phyloP scores from a whole-genome alignment of 2,329 filamentous ascomycete species.

The Penicillium palitans region DNA sequence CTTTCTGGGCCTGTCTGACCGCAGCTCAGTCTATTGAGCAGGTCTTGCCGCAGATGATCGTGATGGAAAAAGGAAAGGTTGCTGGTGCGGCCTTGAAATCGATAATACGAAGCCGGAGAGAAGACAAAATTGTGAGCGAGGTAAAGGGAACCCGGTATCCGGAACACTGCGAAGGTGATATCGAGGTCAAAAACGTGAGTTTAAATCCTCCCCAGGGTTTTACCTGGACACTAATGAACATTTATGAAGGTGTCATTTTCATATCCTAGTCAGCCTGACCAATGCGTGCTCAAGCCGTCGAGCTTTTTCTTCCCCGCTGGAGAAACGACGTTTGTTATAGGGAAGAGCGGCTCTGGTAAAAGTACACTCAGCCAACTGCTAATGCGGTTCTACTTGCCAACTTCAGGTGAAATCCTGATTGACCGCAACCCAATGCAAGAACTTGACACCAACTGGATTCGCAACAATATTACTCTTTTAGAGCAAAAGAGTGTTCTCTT shows the following conservation, averaged over 20 bases:
- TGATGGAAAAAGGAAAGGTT: conserved; percentile 75
- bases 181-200: conserved; percentile 67
- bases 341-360: conserved; percentile 86
- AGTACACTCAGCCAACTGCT: conserved; percentile 83
- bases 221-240: background rate
- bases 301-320: conserved; percentile 71
- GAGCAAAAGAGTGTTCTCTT: conserved; percentile 83
- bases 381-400: conserved; percentile 71
- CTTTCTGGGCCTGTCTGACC: conserved; percentile 79
- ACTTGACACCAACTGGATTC: conserved; percentile 70
- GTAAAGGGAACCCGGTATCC: conserved; percentile 36
- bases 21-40: conserved; percentile 74
- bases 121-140: conserved; percentile 23
- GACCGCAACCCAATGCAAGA: conserved; percentile 64
- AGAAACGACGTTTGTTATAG: conserved; percentile 76
- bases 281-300: conserved; percentile 60
- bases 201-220: background rate
- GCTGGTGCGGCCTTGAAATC: conserved; percentile 65
- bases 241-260: conserved; percentile 70
- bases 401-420: conserved; percentile 65
- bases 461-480: conserved; percentile 73
- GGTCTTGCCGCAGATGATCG: conserved; percentile 72
- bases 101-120: conserved; percentile 40
- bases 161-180: conserved; percentile 60
- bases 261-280: conserved; percentile 70